These are phyloP conservation scores for Pilasporangium apinafurcum DNA, from an alignment of 352 stramenopile species.

Conservation along the genomic window DNA sequence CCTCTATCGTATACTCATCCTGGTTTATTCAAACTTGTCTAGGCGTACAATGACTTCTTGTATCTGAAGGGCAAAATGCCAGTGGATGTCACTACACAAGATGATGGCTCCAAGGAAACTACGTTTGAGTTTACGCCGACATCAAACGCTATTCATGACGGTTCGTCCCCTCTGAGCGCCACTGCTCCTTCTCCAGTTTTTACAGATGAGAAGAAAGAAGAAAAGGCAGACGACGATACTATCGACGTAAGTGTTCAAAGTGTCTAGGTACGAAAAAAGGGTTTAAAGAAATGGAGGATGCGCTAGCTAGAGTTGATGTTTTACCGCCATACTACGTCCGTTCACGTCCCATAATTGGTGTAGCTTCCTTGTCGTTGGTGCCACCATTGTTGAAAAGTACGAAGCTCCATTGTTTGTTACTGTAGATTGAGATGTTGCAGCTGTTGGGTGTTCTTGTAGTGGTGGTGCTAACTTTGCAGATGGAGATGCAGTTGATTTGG, in stretches of 20 bases:
- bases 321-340: slow-evolving; percentile 33
- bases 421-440: background rate
- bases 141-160: slow-evolving; percentile 44
- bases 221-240: slow-evolving; percentile 18
- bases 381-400: slow-evolving; percentile 2
- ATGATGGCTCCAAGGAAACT: slow-evolving; percentile 60
- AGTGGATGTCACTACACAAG: slow-evolving; percentile 38
- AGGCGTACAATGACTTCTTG: slow-evolving; percentile 76
- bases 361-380: background rate
- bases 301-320: slow-evolving; percentile 2
- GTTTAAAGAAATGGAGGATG: too few species aligned
- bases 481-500: background rate
- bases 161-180: slow-evolving; percentile 23
- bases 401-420: background rate
- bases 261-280: too few species aligned
- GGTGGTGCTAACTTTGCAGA: background rate
- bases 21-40: background rate
- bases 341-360: slow-evolving; percentile 48
- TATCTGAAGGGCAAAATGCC: slow-evolving; percentile 78
- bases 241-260: slow-evolving; percentile 26
- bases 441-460: background rate
- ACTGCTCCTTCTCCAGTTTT: slow-evolving; percentile 8
- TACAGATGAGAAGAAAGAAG: slow-evolving; percentile 19
- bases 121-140: slow-evolving; percentile 71
- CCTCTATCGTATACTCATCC: background rate